Evolutionary conservation across 768 basidiomycete species (phyloP).

Genomic region (Guyanaporus albipodus): DNA sequence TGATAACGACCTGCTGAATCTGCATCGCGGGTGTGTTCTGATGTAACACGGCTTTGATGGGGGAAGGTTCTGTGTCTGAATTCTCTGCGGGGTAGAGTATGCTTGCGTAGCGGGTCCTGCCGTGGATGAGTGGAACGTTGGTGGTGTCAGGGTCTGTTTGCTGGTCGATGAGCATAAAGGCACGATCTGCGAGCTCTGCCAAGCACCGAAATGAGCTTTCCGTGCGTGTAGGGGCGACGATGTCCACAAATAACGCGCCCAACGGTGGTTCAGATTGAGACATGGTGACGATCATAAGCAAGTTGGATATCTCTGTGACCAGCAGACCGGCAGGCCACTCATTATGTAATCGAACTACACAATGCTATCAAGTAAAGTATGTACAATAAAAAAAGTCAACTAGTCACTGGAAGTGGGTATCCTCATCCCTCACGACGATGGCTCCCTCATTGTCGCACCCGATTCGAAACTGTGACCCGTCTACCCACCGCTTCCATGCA

Average conservation of each 20-base stretch:
- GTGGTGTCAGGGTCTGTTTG: background rate
- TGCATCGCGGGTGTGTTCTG: conserved; percentile 8
- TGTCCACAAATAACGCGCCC: conserved; percentile 15
- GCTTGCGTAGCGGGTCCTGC: conserved; percentile 14
- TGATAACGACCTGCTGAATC: conserved; percentile 11
- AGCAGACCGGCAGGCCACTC: too few relatives aligned
- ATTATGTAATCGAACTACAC: too few relatives aligned
- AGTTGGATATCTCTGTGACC: too few relatives aligned
- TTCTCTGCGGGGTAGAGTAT: conserved; percentile 13
- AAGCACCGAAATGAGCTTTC: conserved; percentile 9
- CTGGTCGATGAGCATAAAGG: conserved; percentile 13
- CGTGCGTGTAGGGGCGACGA: conserved; percentile 1
- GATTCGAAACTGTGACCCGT: conserved; percentile 34
- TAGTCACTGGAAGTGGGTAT: conserved; percentile 10
- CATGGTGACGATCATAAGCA: conserved; percentile 6
- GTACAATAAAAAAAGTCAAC: conserved; percentile 1
- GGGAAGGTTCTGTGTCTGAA: conserved; percentile 1
- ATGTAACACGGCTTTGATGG: conserved; percentile 13
- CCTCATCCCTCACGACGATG: conserved; percentile 31
- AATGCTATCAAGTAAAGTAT: too few relatives aligned
- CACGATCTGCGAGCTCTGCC: conserved; percentile 18
- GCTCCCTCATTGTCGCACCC: conserved; percentile 31
- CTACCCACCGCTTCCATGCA: conserved; percentile 48
- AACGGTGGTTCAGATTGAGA: conserved; percentile 9
- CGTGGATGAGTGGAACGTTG: background rate